A percentile compares a stretch with the other conserved stretches of the same genome.
Evolutionary conservation across 1,284 basidiomycete species (phyloP).

Genomic region (Paramarasmius palmivorus): DNA sequence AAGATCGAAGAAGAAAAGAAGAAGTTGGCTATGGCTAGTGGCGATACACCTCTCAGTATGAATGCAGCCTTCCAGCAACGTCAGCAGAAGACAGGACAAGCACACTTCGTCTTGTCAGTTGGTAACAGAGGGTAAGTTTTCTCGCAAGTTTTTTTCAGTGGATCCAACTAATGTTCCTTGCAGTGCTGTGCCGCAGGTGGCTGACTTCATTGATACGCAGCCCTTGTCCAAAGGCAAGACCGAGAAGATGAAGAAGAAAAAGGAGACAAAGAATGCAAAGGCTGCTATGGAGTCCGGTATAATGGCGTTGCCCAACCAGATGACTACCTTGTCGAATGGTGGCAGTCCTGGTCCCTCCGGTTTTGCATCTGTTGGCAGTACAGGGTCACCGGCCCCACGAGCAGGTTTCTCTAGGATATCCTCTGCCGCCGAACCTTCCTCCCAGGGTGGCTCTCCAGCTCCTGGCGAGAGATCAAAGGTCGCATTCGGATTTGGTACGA

Average conservation of each 20-base stretch:
- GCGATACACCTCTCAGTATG: constrained; percentile 93
- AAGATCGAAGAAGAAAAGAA: constrained; percentile 95
- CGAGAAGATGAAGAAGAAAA: constrained; percentile 75
- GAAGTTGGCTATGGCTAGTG: constrained; percentile 86
- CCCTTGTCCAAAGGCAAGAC: constrained; percentile 79
- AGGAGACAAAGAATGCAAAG: constrained; percentile 42
- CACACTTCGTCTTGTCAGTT: constrained; percentile 91
- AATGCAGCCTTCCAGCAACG: constrained; percentile 86
- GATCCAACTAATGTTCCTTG: constrained; percentile 14
- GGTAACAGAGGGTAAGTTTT: constrained; percentile 85
- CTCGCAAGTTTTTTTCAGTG: constrained; percentile 3
- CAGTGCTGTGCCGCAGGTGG: constrained; percentile 79
- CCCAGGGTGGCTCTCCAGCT: constrained; percentile 53
- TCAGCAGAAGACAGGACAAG: constrained; percentile 90
- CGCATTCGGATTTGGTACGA: constrained; percentile 71
- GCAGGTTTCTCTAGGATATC: constrained; percentile 79
- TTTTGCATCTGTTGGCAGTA: constrained; percentile 37
- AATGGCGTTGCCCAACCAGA: constrained; percentile 63
- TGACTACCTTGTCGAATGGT: constrained; percentile 39
- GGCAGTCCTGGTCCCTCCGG: constrained; percentile 47
- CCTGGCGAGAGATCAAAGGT: constrained; percentile 69
- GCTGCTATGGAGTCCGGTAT: constrained; percentile 60
- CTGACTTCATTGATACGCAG: constrained; percentile 76
- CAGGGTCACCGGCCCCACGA: constrained; percentile 65
- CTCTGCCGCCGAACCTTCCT: constrained; percentile 49